Conservation (phyloP, 1,284 basidiomycete genomes). For the Microbotryum silenes-acaulis region DNA sequence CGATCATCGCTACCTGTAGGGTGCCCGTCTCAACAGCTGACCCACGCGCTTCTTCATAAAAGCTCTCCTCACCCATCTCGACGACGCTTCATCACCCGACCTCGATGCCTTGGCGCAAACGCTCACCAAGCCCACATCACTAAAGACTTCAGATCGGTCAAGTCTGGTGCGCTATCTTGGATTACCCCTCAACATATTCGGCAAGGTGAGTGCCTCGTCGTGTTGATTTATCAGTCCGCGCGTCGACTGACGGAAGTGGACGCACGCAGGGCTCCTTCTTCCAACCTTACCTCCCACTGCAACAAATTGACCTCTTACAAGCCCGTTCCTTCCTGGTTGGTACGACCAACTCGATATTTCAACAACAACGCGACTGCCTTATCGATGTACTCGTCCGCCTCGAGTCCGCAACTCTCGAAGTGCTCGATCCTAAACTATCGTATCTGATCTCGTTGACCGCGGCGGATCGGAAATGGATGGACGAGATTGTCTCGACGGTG, state of each 20-base stretch:
- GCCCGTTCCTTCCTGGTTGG: slow-evolving; percentile 73
- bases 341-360: slow-evolving; percentile 92
- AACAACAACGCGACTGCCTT: slow-evolving; percentile 72
- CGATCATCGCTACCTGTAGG: neutral
- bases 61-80: slow-evolving; percentile 77
- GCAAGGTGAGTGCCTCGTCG: slow-evolving; percentile 31
- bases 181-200: slow-evolving; percentile 63
- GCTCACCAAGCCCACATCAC: slow-evolving; percentile 63
- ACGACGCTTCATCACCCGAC: slow-evolving; percentile 85
- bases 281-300: slow-evolving; percentile 92
- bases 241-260: neutral
- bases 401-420: slow-evolving; percentile 74
- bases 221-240: neutral
- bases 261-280: slow-evolving; percentile 72
- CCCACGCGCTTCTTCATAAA: neutral
- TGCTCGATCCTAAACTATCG: slow-evolving; percentile 71
- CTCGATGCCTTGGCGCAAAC: slow-evolving; percentile 60
- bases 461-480: slow-evolving; percentile 95
- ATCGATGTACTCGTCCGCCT: slow-evolving; percentile 84
- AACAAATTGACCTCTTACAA: slow-evolving; percentile 84
- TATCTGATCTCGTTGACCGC: slow-evolving; percentile 71
- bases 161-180: slow-evolving; percentile 89
- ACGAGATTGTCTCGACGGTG: slow-evolving; percentile 66
- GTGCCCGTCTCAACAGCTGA: neutral
- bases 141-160: slow-evolving; percentile 81